Percentiles rank a stretch among this genome's conserved stretches.
Evolutionary conservation across 2,329 filamentous ascomycete species (phyloP).

Genomic region (Coniochaeta pulveracea): DNA sequence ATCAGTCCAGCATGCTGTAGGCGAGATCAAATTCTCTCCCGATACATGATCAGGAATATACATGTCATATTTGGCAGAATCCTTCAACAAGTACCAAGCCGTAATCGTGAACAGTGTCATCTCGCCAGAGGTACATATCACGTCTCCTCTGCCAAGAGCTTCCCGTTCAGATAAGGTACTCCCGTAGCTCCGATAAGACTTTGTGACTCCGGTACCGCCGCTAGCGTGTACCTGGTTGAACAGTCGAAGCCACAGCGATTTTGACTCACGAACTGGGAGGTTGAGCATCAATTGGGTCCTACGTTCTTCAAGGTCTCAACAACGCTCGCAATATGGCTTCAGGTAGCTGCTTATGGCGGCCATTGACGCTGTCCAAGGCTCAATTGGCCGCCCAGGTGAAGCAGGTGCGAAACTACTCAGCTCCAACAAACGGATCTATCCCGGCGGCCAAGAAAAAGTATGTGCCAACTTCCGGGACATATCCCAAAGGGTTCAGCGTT

Average conservation of each 20-base stretch:
- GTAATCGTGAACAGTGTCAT: too few species aligned
- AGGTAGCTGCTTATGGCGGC: slow-evolving; percentile 10
- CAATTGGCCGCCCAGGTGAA: slow-evolving; percentile 11
- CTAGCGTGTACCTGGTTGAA: background rate
- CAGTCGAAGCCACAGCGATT: background rate
- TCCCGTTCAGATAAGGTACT: too few species aligned
- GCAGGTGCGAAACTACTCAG: slow-evolving; percentile 35
- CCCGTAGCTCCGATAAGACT: background rate
- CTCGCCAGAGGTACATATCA: too few species aligned
- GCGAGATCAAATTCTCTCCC: too few species aligned
- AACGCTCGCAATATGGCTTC: slow-evolving; percentile 6
- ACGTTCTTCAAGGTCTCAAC: background rate
- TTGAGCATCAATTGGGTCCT: background rate
- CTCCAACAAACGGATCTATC: slow-evolving; percentile 45
- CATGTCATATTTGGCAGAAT: too few species aligned
- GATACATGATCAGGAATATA: too few species aligned
- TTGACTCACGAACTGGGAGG: background rate
- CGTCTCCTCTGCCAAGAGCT: too few species aligned
- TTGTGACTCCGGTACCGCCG: slow-evolving; percentile 1
- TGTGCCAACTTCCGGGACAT: slow-evolving; percentile 72
- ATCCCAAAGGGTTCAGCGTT: slow-evolving; percentile 80
- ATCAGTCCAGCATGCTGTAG: too few species aligned
- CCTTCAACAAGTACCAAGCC: too few species aligned
- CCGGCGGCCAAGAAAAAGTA: slow-evolving; percentile 83
- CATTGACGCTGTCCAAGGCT: slow-evolving; percentile 12